phyloP scores from a whole-genome alignment of 2,329 filamentous ascomycete species.

The Calcarisporium arbuscula region DNA sequence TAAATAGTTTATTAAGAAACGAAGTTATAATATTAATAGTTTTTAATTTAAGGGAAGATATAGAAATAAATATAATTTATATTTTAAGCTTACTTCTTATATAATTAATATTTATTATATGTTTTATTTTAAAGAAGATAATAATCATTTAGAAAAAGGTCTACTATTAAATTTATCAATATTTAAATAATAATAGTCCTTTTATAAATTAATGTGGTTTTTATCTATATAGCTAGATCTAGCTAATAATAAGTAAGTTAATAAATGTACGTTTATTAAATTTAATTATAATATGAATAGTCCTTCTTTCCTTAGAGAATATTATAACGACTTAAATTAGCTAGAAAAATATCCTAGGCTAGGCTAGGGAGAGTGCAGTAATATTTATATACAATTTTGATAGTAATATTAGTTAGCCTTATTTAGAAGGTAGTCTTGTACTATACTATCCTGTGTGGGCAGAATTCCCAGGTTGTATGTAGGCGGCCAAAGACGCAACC shows the following conservation, averaged over 20 bases:
- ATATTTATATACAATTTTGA: neutral
- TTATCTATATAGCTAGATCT: neutral
- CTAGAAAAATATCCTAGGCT: neutral
- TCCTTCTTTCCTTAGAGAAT: too few relatives aligned
- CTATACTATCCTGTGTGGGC: too few relatives aligned
- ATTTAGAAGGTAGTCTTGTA: too few relatives aligned
- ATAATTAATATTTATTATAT: neutral
- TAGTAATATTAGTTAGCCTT: neutral
- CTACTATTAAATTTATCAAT: neutral
- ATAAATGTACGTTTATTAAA: neutral
- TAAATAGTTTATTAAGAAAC: conserved; percentile 1
- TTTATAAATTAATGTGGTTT: neutral
- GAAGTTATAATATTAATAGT: neutral
- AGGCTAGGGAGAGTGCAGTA: neutral
- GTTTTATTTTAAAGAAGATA: neutral
- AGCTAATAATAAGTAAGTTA: neutral
- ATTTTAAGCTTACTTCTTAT: neutral
- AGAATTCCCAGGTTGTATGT: too few relatives aligned
- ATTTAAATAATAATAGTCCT: neutral
- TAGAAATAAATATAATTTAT: neutral
- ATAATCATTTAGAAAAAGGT: neutral
- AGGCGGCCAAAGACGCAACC: too few relatives aligned
- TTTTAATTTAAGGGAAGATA: neutral
- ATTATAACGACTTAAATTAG: neutral
- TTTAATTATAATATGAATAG: conserved; percentile 1